phyloP scores from a whole-genome alignment of 768 basidiomycete genomes.

The Calvatia gigantea region DNA sequence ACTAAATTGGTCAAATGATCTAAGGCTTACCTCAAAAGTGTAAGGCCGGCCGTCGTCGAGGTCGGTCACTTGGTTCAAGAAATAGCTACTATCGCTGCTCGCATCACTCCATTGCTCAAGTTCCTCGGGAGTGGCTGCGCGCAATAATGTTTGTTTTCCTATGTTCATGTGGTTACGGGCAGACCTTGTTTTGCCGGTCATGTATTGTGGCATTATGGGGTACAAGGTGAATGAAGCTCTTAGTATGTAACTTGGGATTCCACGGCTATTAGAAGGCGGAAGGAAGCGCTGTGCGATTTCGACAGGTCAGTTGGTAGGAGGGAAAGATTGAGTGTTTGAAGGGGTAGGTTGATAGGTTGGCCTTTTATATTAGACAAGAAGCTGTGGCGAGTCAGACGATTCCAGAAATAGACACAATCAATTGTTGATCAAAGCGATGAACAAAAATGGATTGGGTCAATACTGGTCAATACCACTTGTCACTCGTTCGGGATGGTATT shows the following conservation, averaged over 20 bases:
- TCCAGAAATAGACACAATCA: conserved; percentile 8
- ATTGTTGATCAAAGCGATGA: conserved; percentile 14
- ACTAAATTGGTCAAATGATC: conserved; percentile 1
- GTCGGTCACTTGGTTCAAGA: conserved; percentile 30
- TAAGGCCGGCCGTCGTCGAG: conserved; percentile 11
- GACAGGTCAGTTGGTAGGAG: conserved; percentile 2
- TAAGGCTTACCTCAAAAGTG: conserved; percentile 11
- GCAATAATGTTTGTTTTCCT: conserved; percentile 21
- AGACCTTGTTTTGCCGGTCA: conserved; percentile 9
- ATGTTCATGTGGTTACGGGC: conserved; percentile 6
- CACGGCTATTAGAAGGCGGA: background rate
- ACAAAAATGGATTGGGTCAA: conserved; percentile 10
- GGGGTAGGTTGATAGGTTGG: conserved; percentile 4
- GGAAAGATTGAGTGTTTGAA: conserved; percentile 7
- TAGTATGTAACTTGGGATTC: background rate
- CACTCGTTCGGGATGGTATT: background rate
- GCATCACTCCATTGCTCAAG: conserved; percentile 31
- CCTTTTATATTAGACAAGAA: conserved; percentile 8
- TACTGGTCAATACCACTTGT: background rate
- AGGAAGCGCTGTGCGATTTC: background rate
- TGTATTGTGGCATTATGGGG: conserved; percentile 10
- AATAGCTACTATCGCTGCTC: conserved; percentile 29
- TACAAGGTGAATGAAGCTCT: conserved; percentile 5
- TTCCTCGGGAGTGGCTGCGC: conserved; percentile 32
- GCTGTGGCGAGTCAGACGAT: conserved; percentile 10